Percentiles rank a stretch among this genome's conserved stretches.
Evolutionary conservation across 2,329 filamentous ascomycete genomes (phyloP).

Genomic region (Chalaropsis ovoidea): DNA sequence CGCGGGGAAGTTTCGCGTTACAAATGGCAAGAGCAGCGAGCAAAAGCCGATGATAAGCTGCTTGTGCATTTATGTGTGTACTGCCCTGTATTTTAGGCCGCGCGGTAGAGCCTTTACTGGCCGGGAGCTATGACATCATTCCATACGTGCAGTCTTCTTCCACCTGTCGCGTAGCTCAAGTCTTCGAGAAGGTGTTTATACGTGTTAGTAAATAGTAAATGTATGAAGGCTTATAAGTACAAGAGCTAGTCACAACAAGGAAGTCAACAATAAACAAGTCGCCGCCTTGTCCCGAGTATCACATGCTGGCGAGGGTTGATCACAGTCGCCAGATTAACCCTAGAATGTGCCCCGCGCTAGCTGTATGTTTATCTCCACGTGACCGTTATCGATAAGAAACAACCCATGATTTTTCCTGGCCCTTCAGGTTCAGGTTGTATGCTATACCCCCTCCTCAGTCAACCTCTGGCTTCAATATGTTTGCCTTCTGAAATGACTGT

Average conservation of each 20-base stretch:
- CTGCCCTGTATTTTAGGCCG: background rate
- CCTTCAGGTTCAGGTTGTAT: background rate
- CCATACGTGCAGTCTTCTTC: too few species aligned
- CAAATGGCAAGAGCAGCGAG: background rate
- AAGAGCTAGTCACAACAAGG: too few species aligned
- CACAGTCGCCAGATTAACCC: background rate
- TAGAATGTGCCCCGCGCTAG: background rate
- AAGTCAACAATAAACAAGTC: background rate
- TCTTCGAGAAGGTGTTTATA: too few species aligned
- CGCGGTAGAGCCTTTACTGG: too few species aligned
- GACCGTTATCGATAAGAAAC: background rate
- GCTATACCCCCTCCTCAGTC: background rate
- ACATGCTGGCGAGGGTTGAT: background rate
- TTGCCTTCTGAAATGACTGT: background rate
- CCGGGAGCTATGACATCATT: too few species aligned
- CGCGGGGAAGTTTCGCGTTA: conserved; percentile 6
- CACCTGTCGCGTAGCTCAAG: too few species aligned
- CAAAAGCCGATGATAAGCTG: background rate
- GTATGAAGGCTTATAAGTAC: too few species aligned
- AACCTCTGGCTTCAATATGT: background rate
- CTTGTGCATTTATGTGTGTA: background rate
- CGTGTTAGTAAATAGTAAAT: too few species aligned
- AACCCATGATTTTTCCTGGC: background rate
- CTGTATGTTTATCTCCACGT: conserved; percentile 8
- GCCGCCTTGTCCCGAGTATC: background rate